Percentiles rank a stretch among this genome's conserved stretches.
Evolutionary conservation across 2,329 filamentous ascomycete genomes (phyloP).

Genomic region (Penicillium sp.): DNA sequence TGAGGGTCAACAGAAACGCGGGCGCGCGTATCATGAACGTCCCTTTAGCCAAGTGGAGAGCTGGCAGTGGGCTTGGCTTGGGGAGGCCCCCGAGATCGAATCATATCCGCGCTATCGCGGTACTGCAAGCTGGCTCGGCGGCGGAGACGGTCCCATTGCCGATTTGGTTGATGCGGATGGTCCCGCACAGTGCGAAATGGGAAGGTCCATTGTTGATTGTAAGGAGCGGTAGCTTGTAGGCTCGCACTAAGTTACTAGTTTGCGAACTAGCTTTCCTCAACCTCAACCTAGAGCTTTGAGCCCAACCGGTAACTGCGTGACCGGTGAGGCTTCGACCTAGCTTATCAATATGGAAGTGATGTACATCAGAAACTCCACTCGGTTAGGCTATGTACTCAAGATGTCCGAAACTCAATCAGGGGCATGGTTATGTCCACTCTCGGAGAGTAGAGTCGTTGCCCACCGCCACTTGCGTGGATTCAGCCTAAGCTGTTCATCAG

Average conservation of each 20-base stretch:
- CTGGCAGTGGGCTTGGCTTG: background rate
- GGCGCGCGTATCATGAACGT: background rate
- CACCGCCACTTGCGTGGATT: background rate
- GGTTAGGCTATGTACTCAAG: background rate
- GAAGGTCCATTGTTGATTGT: background rate
- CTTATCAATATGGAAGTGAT: background rate
- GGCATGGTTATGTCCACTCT: background rate
- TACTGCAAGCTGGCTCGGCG: background rate
- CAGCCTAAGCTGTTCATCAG: background rate
- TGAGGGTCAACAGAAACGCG: background rate
- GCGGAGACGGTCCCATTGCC: background rate
- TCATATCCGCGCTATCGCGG: background rate
- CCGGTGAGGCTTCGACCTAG: background rate
- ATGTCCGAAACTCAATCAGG: background rate
- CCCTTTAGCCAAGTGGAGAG: background rate
- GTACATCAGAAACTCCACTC: background rate
- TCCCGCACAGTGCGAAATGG: slow-evolving; percentile 5
- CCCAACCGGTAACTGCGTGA: background rate
- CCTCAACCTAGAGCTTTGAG: background rate
- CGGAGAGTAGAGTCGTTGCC: background rate
- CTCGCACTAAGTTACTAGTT: background rate
- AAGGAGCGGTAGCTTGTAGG: background rate
- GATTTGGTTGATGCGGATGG: slow-evolving; percentile 12
- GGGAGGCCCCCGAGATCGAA: background rate
- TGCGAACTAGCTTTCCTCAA: background rate